Base-by-base conservation (phyloP, 495 filamentous ascomycete genomes). In the Lepraria neglecta region DNA sequence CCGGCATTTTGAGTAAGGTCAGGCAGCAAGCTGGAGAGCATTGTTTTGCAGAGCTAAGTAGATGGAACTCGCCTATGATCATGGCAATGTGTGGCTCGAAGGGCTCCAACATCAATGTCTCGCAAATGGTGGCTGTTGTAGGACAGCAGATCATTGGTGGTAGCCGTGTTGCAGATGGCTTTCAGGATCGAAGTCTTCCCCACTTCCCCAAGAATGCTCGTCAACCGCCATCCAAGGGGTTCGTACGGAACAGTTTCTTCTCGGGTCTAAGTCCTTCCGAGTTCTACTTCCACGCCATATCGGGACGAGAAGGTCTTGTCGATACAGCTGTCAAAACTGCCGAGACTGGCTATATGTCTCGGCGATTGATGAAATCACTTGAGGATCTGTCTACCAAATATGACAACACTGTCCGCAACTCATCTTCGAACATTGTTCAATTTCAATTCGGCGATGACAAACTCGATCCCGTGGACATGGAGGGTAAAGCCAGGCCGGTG, bases 251-350 rank as follows among this genome's bases (percentile, higher is more conserved):
- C 76, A 96, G 91, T 76, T 98, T 98, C 79, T 98, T 94, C 75
- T 88, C 87, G 0, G 94, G 95, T n/a, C 76, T 98, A 4, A 77
- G 82, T 11, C 91, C 95, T 3, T 88, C 85, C 0, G 94, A 98
- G 69, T 97, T 98, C 75, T 83, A 97, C 62, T 97, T 98, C 77
- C 94, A 98, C 80, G 94, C 94, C 62, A 96, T 97, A 76, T 94
- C 90, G 46, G 94, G 94, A 70, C 88, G 94, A 84, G 94, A 96
- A 84, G 94, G 94, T 82, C 77, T 98, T 64, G 92, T 98, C 67
- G 94, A 98, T 83, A 98, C 94, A n/a, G 94, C 94, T 38, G 94
- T 98, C 75, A 98, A 98, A 77, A 98, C 94, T 17, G 94, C 94
- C 31, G 94, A 98, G 73, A 98, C 94, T 6, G 94, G 94, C 58